Conservation (phyloP, 2,329 filamentous ascomycete genomes). For the Calonectria henricotiae region DNA sequence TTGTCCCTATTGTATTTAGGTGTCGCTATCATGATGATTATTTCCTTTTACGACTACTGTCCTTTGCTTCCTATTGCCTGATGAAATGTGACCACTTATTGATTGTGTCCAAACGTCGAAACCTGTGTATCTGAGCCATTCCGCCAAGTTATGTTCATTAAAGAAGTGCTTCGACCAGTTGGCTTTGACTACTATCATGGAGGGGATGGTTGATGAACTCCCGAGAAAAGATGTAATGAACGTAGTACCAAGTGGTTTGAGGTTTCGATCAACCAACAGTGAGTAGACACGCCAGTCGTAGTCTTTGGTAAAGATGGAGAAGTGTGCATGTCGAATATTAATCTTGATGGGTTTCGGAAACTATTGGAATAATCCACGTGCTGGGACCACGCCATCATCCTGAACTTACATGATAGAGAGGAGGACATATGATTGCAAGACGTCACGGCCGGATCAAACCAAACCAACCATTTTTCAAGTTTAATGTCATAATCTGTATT, state of each 20-base stretch:
- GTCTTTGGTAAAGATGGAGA: no score
- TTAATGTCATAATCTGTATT: constrained; percentile 42
- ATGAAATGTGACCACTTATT: constrained; percentile 4
- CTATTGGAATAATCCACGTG: no score
- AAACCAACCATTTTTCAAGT: constrained; percentile 2
- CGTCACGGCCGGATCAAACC: not conserved
- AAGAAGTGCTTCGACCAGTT: not conserved
- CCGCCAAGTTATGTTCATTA: not conserved
- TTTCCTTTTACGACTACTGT: constrained; percentile 42
- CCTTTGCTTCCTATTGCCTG: not conserved
- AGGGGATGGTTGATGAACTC: no score
- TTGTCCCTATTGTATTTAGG: constrained; percentile 59
- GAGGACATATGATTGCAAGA: not conserved
- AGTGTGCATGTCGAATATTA: no score
- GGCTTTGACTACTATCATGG: no score
- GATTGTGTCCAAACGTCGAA: not conserved
- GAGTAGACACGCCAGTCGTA: no score
- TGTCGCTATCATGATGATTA: constrained; percentile 57
- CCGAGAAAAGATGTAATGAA: no score
- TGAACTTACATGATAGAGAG: no score
- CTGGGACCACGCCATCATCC: no score
- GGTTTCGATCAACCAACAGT: no score
- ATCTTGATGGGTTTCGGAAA: no score
- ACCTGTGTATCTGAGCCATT: not conserved
- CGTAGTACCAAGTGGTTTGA: no score